Evolutionary conservation across 2,329 filamentous ascomycete species (phyloP).

Genomic region (Hymenoscyphus albidus): DNA sequence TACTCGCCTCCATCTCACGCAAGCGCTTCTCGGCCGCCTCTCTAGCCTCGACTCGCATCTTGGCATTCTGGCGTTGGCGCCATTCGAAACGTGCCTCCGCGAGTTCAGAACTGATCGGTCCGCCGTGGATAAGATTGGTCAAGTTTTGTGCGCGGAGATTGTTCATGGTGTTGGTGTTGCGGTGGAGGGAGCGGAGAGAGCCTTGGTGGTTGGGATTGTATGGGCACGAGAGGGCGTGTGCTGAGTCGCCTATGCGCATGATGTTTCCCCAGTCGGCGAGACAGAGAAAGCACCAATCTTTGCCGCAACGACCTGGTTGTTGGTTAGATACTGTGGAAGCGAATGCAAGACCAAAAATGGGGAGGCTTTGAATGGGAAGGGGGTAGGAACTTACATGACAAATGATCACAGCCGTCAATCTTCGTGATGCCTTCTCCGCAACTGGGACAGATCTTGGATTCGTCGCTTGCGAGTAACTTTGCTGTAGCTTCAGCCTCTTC

Average conservation of each 20-base stretch:
- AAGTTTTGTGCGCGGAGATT: slow-evolving; percentile 7
- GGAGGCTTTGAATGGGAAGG: background rate
- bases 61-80: slow-evolving; percentile 12
- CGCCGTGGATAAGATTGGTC: slow-evolving; percentile 21
- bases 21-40: slow-evolving; percentile 20
- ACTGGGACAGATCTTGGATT: slow-evolving; percentile 22
- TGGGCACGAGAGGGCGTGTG: slow-evolving; percentile 18
- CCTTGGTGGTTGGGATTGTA: slow-evolving; percentile 14
- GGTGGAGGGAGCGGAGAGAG: background rate
- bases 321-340: background rate
- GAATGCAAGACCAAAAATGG: background rate
- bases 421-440: slow-evolving; percentile 24
- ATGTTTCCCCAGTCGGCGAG: slow-evolving; percentile 25
- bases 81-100: slow-evolving; percentile 11
- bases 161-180: slow-evolving; percentile 7
- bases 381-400: slow-evolving; percentile 21
- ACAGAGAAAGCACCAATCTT: slow-evolving; percentile 27
- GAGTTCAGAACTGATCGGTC: slow-evolving; percentile 18
- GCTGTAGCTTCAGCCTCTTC: slow-evolving; percentile 28
- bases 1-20: slow-evolving; percentile 6
- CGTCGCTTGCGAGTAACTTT: slow-evolving; percentile 21
- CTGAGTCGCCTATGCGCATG: slow-evolving; percentile 18
- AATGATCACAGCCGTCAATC: slow-evolving; percentile 26
- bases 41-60: slow-evolving; percentile 17
- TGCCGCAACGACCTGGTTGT: slow-evolving; percentile 22